phyloP scores from a whole-genome alignment of 2,329 filamentous ascomycete genomes.

The Arachnopeziza araneosa region DNA sequence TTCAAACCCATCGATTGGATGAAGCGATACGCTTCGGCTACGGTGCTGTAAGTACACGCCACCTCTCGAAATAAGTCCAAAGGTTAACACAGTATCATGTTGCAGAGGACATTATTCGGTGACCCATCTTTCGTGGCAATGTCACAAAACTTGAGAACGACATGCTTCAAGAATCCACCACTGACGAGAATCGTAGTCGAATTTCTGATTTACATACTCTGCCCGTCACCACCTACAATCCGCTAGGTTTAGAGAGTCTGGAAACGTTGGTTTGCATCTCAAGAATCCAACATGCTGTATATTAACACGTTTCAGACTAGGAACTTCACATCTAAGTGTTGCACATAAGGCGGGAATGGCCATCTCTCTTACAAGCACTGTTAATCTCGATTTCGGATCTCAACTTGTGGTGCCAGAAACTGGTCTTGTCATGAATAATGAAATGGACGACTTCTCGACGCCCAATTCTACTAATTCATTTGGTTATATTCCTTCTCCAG shows the following conservation, averaged over 20 bases:
- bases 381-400: constrained; percentile 60
- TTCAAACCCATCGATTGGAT: constrained; percentile 56
- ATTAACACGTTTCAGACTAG: constrained; percentile 14
- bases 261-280: constrained; percentile 9
- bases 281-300: too few species aligned
- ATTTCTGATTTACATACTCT: constrained; percentile 46
- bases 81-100: too few species aligned
- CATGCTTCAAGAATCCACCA: constrained; percentile 34
- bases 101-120: constrained; percentile 51
- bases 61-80: too few species aligned
- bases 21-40: constrained; percentile 64
- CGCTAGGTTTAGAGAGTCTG: constrained; percentile 51
- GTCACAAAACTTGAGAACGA: constrained; percentile 48
- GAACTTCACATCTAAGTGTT: constrained; percentile 45
- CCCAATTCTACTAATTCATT: constrained; percentile 57
- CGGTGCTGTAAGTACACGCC: constrained; percentile 35
- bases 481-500: constrained; percentile 31
- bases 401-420: constrained; percentile 53
- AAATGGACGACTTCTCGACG: constrained; percentile 60
- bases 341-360: constrained; percentile 54
- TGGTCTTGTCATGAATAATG: constrained; percentile 58
- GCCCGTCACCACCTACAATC: constrained; percentile 56
- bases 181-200: constrained; percentile 42
- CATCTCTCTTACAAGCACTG: constrained; percentile 57
- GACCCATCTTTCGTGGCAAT: constrained; percentile 55